Evolutionary conservation across 2,329 filamentous ascomycete genomes (phyloP).

Genomic region (Periconia sp.): DNA sequence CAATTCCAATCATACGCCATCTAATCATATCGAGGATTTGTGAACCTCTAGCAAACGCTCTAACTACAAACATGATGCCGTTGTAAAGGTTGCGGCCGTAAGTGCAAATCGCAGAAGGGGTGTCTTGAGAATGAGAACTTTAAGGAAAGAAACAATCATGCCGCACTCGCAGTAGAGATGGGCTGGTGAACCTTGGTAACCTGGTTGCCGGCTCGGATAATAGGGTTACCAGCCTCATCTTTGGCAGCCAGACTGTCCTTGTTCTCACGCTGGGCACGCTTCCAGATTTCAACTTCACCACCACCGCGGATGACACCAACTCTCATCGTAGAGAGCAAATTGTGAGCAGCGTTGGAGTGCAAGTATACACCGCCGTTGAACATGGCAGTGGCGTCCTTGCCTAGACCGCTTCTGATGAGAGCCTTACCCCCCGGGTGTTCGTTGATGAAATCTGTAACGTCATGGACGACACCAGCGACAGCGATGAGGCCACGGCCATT

Average conservation of each 20-base stretch:
- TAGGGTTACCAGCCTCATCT: conserved; percentile 77
- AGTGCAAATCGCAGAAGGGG: conserved; percentile 26
- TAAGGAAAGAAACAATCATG: conserved; percentile 49
- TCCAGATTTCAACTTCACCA: conserved; percentile 49
- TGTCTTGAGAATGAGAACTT: conserved; percentile 8
- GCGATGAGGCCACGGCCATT: conserved; percentile 46
- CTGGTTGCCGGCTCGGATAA: conserved; percentile 83
- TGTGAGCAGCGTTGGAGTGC: conserved; percentile 47
- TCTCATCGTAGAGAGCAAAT: conserved; percentile 47
- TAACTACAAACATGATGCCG: conserved; percentile 26
- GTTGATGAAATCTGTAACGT: conserved; percentile 46
- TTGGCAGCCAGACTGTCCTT: conserved; percentile 80
- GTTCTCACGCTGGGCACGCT: conserved; percentile 47
- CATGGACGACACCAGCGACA: conserved; percentile 47
- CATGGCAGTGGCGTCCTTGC: conserved; percentile 48
- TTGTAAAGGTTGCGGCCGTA: conserved; percentile 27
- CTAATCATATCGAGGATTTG: conserved; percentile 26
- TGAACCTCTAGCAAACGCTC: conserved; percentile 31
- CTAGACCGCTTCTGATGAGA: conserved; percentile 45
- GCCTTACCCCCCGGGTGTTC: conserved; percentile 49
- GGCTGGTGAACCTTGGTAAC: conserved; percentile 81
- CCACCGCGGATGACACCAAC: conserved; percentile 48
- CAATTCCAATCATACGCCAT: conserved; percentile 26
- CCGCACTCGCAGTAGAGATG: conserved; percentile 79
- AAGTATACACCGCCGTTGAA: conserved; percentile 49